Evolutionary conservation across 495 filamentous ascomycete species (phyloP).

Genomic region (Polyplosphaeria fusca): DNA sequence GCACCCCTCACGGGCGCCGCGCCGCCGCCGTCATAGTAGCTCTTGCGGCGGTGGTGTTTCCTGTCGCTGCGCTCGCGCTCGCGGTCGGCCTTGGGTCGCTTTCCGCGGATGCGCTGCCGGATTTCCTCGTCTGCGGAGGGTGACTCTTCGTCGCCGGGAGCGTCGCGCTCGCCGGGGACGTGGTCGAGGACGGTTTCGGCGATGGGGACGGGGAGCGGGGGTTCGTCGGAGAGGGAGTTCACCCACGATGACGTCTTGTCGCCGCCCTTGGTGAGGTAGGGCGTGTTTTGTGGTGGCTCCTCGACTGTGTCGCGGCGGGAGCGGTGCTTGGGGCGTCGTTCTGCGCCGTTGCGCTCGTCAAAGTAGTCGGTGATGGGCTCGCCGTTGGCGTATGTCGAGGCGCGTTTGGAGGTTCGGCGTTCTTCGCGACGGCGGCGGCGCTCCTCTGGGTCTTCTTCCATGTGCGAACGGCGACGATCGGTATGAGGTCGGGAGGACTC

Average conservation of each 20-base stretch:
- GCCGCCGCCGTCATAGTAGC: conserved; percentile 10
- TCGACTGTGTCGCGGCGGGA: conserved; percentile 2
- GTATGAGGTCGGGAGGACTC: conserved; percentile 15
- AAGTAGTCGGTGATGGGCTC: conserved; percentile 34
- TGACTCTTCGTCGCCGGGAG: conserved; percentile 25
- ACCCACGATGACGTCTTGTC: conserved; percentile 39
- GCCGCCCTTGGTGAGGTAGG: conserved; percentile 32
- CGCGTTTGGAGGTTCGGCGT: conserved; percentile 23
- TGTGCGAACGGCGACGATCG: conserved; percentile 27
- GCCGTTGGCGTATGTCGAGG: conserved; percentile 17
- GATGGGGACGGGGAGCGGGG: conserved; percentile 31
- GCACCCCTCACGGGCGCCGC: background rate
- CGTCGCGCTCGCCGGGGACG: conserved; percentile 8
- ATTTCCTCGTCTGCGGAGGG: conserved; percentile 30
- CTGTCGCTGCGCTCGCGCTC: conserved; percentile 10
- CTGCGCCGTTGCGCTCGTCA: conserved; percentile 30
- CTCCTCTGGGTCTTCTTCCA: conserved; percentile 33
- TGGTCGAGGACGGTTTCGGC: conserved; percentile 34
- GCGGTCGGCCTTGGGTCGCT: conserved; percentile 18
- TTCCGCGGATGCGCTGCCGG: conserved; percentile 25
- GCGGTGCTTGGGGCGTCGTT: background rate
- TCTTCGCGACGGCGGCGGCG: conserved; percentile 28
- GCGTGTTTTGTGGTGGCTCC: conserved; percentile 6
- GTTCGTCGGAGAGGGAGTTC: conserved; percentile 27
- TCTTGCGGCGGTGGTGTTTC: conserved; percentile 12